Evolutionary conservation across 1,284 basidiomycete species (phyloP).

Genomic region (Trametes sp.): DNA sequence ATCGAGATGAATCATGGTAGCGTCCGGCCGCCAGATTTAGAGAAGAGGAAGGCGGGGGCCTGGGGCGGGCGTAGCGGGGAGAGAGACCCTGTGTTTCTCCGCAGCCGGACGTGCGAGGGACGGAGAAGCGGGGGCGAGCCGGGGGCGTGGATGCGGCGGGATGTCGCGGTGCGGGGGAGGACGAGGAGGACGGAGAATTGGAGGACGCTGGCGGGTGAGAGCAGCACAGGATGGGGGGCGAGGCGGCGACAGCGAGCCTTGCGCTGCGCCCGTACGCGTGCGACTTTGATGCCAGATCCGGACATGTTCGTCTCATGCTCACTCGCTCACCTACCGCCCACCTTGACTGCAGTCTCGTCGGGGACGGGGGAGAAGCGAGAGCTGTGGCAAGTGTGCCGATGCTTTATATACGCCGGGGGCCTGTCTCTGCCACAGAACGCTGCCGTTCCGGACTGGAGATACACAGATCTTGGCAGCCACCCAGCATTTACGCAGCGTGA

Average conservation of each 20-base stretch:
- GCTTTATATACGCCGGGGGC: slow-evolving; percentile 22
- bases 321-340: slow-evolving; percentile 1
- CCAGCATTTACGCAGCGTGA: slow-evolving; percentile 41
- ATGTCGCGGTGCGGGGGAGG: slow-evolving; percentile 3
- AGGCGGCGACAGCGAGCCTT: slow-evolving; percentile 19
- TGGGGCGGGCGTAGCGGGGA: slow-evolving; percentile 14
- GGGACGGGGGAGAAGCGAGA: not conserved
- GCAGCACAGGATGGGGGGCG: not conserved
- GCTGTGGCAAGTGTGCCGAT: slow-evolving; percentile 2
- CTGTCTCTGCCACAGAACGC: slow-evolving; percentile 29
- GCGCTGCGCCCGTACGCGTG: slow-evolving; percentile 23
- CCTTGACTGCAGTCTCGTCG: not conserved
- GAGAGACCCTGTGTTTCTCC: slow-evolving; percentile 11
- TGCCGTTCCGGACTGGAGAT: slow-evolving; percentile 34
- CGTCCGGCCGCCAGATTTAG: slow-evolving; percentile 38
- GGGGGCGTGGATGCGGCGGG: slow-evolving; percentile 9
- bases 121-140: slow-evolving; percentile 14
- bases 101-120: slow-evolving; percentile 13
- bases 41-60: slow-evolving; percentile 33
- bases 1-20: slow-evolving; percentile 67
- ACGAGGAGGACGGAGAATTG: not conserved
- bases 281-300: slow-evolving; percentile 30
- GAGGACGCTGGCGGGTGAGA: not conserved
- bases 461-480: slow-evolving; percentile 40
- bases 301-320: slow-evolving; percentile 13